phyloP scores from a whole-genome alignment of 1,139 yeast species.

The Pichia sorboxylosa region DNA sequence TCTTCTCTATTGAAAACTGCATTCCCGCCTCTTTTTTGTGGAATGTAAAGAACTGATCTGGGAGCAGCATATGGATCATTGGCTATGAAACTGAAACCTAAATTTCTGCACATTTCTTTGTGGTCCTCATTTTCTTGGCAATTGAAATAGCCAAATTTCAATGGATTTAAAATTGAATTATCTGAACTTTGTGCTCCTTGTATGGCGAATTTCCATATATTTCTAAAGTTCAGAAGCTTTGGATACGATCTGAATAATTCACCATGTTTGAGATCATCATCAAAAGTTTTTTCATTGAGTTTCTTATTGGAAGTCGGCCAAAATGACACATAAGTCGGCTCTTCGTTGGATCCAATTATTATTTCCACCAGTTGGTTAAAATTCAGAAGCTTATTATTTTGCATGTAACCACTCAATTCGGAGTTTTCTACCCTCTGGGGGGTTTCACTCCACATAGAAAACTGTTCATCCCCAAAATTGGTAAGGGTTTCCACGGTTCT shows the following conservation, averaged over 20 bases:
- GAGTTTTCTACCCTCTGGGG: neutral
- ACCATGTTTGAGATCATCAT: constrained; percentile 19
- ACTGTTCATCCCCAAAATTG: constrained; percentile 40
- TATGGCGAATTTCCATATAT: constrained; percentile 48
- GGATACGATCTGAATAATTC: constrained; percentile 35
- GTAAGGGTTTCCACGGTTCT: constrained; percentile 39
- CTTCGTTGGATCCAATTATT: constrained; percentile 35
- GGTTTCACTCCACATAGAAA: constrained; percentile 26
- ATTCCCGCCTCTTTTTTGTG: constrained; percentile 30
- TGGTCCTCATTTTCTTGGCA: constrained; percentile 31
- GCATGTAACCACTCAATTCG: no score
- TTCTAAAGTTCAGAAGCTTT: constrained; percentile 39
- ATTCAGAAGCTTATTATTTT: constrained; percentile 9
- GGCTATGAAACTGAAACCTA: constrained; percentile 29
- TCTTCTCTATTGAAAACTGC: constrained; percentile 24
- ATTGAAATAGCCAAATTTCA: constrained; percentile 47
- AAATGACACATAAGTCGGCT: constrained; percentile 48
- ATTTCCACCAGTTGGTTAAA: constrained; percentile 29
- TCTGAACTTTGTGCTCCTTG: constrained; percentile 33
- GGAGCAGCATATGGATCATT: no score
- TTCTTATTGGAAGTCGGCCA: constrained; percentile 46
- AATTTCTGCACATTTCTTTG: constrained; percentile 34
- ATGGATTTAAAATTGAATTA: constrained; percentile 20
- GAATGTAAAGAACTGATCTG: constrained; percentile 29
- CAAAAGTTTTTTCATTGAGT: constrained; percentile 28